Conservation (phyloP, 495 filamentous ascomycete genomes). For the Friedmanniomyces endolithicus region DNA sequence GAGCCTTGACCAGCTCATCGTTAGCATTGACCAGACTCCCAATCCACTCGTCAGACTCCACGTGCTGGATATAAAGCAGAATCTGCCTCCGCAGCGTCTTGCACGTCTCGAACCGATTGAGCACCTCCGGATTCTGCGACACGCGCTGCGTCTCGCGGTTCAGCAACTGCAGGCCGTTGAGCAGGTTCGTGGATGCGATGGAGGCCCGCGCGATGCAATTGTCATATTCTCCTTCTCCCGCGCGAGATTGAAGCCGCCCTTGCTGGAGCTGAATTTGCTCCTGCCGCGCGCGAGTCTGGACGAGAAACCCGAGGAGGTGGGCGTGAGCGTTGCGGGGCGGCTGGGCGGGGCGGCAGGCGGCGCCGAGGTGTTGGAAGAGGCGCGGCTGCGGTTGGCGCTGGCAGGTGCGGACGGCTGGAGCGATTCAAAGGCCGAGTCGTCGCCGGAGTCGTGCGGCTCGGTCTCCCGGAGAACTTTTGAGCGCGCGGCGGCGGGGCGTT, state of each 20-base stretch:
- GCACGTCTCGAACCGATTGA: constrained; percentile 71
- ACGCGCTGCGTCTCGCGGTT: constrained; percentile 83
- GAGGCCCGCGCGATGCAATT: constrained; percentile 71
- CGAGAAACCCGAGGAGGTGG: constrained; percentile 7
- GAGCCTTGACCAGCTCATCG: constrained; percentile 60
- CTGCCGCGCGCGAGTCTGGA: constrained; percentile 34
- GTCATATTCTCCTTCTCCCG: constrained; percentile 78
- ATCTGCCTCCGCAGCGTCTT: constrained; percentile 74
- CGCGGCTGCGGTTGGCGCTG: neutral
- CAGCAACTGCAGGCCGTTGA: constrained; percentile 78
- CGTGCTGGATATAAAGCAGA: constrained; percentile 57
- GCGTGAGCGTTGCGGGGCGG: constrained; percentile 12
- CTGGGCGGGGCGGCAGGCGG: neutral
- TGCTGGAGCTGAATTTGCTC: constrained; percentile 25
- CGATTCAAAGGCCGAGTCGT: constrained; percentile 1
- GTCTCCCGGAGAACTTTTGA: constrained; percentile 73
- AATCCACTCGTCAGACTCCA: constrained; percentile 37
- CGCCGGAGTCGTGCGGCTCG: constrained; percentile 45
- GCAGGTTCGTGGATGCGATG: constrained; percentile 79
- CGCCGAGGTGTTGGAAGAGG: constrained; percentile 2
- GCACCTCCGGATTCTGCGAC: constrained; percentile 65
- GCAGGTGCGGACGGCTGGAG: neutral
- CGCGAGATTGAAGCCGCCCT: constrained; percentile 60
- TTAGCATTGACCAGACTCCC: constrained; percentile 36
- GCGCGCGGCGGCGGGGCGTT: constrained; percentile 52